Evolutionary conservation across 192 early-diverging fungal species (phyloP), one percentile per base, ranked within the genome.

Genomic region (Phlyctochytrium bullatum): DNA sequence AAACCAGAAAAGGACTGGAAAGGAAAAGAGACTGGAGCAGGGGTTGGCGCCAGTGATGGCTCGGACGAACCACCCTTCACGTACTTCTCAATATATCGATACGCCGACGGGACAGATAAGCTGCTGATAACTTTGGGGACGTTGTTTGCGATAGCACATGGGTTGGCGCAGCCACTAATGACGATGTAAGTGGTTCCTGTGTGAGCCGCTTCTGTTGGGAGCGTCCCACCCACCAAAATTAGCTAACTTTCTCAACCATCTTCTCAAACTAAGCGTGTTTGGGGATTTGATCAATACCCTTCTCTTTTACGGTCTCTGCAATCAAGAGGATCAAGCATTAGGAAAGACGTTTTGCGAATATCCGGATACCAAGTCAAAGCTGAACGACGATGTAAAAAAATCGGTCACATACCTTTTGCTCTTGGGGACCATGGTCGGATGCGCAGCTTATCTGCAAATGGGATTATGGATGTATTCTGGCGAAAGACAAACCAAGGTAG

Each of bases 241-340:
- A 28, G 4, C 35, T 27, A 1, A 29, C 30, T 31, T 68, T 40
- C 10, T 34, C 33, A 3, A 3, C 35, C 53, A 28, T 4, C n/a
- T 58, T 32, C 25, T 53, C 6, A 12, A 24, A 34, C 24, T 23
- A 65, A 67, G 36, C 10, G 69, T 78, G 25, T 71, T 78, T 60
- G 76, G 76, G 25, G 61, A 78, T 36, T 67, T 74, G n/a, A 69
- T 78, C 68, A 33, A 68, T 17, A 33, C 59, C 3, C 69, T 78
- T 28, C 51, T 71, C n/a, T 36, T 36, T 3, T 74, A 77, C 54
- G 40, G 40, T 14, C 56, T 60, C 1, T 67, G 62, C 60, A 66
- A 58, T 25, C 25, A 59, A 33, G 66, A 47, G 24, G 31, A 36
- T 29, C 16, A 36, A 33, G 10, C 20, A 12, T 10, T 32, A 10